These are phyloP conservation scores for Leucoagaricus sp. DNA, from an alignment of 1,284 basidiomycete genomes.

Conservation along the genomic window DNA sequence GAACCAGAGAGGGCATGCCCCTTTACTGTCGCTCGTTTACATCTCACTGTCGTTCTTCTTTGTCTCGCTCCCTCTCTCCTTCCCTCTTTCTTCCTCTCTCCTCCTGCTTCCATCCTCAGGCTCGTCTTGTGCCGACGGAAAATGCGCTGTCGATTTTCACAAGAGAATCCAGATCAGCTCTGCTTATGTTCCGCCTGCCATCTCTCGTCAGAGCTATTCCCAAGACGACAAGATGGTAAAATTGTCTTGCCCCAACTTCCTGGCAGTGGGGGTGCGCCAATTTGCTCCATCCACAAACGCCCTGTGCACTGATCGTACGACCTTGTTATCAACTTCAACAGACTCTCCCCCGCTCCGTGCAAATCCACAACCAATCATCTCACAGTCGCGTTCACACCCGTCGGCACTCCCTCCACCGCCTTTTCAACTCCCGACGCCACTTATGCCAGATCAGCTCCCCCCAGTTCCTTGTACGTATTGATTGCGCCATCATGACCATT, in stretches of 20 bases:
- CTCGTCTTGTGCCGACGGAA: neutral
- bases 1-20: conserved; percentile 13
- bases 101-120: neutral
- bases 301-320: neutral
- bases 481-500: neutral
- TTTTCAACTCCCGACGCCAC: conserved; percentile 8
- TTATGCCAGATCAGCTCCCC: conserved; percentile 6
- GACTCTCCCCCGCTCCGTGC: neutral
- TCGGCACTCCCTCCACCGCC: neutral
- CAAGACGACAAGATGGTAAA: conserved; percentile 15
- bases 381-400: neutral
- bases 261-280: neutral
- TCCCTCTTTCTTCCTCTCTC: neutral
- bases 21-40: conserved; percentile 14
- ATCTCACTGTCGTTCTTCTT: conserved; percentile 9
- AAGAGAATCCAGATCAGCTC: conserved; percentile 9
- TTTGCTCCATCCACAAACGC: neutral
- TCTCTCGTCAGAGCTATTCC: conserved; percentile 14
- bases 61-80: conserved; percentile 2
- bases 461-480: conserved; percentile 11
- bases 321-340: neutral
- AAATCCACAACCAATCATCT: neutral
- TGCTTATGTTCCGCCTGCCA: conserved; percentile 14
- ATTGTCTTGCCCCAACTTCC: conserved; percentile 12
- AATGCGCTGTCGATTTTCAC: conserved; percentile 11